Evolutionary conservation across 2,329 filamentous ascomycete species (phyloP).

Genomic region (Nemania bipapillata): DNA sequence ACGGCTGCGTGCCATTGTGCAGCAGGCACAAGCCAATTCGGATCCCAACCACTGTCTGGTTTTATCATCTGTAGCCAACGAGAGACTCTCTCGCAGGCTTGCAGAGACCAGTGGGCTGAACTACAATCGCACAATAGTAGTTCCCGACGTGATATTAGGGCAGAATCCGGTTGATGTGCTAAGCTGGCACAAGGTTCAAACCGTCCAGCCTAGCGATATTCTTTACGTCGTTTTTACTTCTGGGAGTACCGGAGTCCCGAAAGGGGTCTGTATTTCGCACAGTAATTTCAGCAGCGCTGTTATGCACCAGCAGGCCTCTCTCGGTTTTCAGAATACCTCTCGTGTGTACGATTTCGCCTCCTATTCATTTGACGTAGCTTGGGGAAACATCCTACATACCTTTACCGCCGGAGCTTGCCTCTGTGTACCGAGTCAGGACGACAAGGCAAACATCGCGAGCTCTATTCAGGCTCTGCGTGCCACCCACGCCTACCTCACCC

Average conservation of each 20-base stretch:
- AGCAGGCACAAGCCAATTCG: not conserved
- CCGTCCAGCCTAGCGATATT: not conserved
- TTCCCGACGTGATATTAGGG: not conserved
- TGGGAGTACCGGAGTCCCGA: constrained; percentile 8
- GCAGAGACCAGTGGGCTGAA: constrained; percentile 2
- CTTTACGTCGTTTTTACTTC: constrained; percentile 10
- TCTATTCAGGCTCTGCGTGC: not conserved
- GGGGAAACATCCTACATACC: constrained; percentile 10
- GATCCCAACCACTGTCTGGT: not conserved
- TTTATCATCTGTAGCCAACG: constrained; percentile 4
- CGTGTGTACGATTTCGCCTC: constrained; percentile 20
- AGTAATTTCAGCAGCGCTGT: constrained; percentile 3
- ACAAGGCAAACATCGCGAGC: not conserved
- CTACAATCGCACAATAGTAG: constrained; percentile 2
- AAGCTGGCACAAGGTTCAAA: not conserved
- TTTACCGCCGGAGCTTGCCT: constrained; percentile 10
- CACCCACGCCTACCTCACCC: constrained; percentile 3
- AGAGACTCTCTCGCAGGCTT: not conserved
- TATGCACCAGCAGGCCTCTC: not conserved
- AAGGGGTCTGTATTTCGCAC: constrained; percentile 8
- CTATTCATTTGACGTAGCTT: constrained; percentile 5
- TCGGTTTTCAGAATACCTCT: not conserved
- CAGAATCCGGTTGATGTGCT: not conserved
- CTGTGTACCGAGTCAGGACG: constrained; percentile 13
- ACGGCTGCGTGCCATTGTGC: not conserved